Evolutionary conservation across 2,329 filamentous ascomycete genomes (phyloP).

Genomic region (Rugonectria rugulosa): DNA sequence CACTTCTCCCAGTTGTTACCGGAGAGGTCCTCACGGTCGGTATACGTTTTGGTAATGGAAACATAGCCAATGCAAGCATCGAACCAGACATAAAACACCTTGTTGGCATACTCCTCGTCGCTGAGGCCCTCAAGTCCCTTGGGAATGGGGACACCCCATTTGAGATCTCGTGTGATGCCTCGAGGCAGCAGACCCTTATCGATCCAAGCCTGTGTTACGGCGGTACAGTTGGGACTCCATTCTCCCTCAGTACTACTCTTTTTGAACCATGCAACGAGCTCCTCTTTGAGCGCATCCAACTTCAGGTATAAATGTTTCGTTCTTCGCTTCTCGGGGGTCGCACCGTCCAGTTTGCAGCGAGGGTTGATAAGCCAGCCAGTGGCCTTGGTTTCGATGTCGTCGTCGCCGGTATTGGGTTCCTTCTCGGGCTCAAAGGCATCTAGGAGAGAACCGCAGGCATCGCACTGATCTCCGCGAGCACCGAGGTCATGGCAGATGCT

Average conservation of each 20-base stretch:
- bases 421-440: slow-evolving; percentile 70
- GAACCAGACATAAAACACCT: slow-evolving; percentile 93
- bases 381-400: slow-evolving; percentile 45
- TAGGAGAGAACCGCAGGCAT: slow-evolving; percentile 75
- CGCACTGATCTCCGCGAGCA: slow-evolving; percentile 77
- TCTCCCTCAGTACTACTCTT: slow-evolving; percentile 75
- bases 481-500: slow-evolving; percentile 76
- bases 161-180: slow-evolving; percentile 90
- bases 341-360: slow-evolving; percentile 88
- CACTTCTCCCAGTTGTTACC: slow-evolving; percentile 85
- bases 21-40: slow-evolving; percentile 56
- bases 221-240: slow-evolving; percentile 78
- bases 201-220: slow-evolving; percentile 83
- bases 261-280: slow-evolving; percentile 80
- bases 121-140: slow-evolving; percentile 56
- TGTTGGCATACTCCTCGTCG: slow-evolving; percentile 62
- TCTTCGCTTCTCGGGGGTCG: slow-evolving; percentile 77
- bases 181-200: slow-evolving; percentile 84
- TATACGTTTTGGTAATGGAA: slow-evolving; percentile 94
- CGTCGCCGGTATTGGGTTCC: slow-evolving; percentile 44
- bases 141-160: slow-evolving; percentile 78
- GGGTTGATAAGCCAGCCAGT: slow-evolving; percentile 75
- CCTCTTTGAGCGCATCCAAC: slow-evolving; percentile 81
- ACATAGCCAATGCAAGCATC: slow-evolving; percentile 93
- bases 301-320: slow-evolving; percentile 94